Evolutionary conservation across 148 eudicot genomes (phyloP).

Genomic region (Rhododendron simsii): DNA sequence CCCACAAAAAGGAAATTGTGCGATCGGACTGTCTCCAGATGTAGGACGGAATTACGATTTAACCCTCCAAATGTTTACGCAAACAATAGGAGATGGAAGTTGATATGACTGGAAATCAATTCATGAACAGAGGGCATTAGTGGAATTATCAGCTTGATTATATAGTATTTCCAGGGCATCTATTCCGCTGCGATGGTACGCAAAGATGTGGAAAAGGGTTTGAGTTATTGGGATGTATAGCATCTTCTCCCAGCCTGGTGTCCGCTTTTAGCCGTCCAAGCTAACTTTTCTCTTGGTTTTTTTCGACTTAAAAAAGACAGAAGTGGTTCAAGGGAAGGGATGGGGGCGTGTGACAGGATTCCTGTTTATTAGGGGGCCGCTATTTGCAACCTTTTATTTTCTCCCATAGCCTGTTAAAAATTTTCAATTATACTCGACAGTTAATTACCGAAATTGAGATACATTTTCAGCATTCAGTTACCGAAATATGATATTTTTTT

Average conservation of each 20-base stretch:
- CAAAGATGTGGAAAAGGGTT: background rate
- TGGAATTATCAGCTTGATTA: background rate
- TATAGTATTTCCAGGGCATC: constrained; percentile 3
- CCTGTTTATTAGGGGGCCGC: too few species aligned
- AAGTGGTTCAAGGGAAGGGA: background rate
- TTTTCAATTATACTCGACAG: too few species aligned
- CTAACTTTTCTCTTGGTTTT: background rate
- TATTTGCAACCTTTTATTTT: too few species aligned
- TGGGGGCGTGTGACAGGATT: too few species aligned
- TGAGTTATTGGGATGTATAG: background rate
- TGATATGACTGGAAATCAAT: background rate
- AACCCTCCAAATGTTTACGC: background rate
- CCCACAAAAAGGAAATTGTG: background rate
- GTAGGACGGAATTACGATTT: background rate
- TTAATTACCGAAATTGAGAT: too few species aligned
- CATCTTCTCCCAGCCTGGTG: background rate
- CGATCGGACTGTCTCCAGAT: background rate
- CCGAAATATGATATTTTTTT: too few species aligned
- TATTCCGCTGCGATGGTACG: constrained; percentile 17
- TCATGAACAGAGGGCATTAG: background rate
- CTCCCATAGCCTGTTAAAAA: too few species aligned
- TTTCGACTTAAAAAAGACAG: background rate
- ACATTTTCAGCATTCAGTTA: too few species aligned
- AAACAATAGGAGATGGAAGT: background rate
- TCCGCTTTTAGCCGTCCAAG: background rate